Percentiles rank a stretch among this genome's conserved stretches.
Evolutionary conservation across 345 rosid species (phyloP).

Genomic region (Brassica juncea): DNA sequence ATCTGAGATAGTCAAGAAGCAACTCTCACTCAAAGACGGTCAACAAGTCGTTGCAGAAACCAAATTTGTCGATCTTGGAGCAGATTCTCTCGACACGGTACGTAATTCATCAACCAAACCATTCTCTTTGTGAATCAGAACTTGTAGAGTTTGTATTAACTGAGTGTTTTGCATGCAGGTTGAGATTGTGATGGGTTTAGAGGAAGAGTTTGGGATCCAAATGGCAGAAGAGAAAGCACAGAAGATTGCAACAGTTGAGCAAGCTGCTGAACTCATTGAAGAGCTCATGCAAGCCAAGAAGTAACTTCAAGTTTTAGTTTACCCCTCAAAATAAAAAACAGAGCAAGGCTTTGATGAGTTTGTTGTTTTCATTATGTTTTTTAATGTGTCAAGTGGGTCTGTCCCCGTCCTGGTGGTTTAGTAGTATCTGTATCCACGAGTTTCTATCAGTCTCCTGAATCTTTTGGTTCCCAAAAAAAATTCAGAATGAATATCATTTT

Average conservation of each 20-base stretch:
- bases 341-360: background rate
- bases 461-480: background rate
- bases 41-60: slow-evolving; percentile 51
- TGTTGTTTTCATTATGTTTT: slow-evolving; percentile 14
- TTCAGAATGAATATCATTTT: background rate
- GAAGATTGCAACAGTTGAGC: slow-evolving; percentile 59
- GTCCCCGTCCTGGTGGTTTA: slow-evolving; percentile 14
- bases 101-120: too few species aligned
- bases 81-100: slow-evolving; percentile 84
- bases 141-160: background rate
- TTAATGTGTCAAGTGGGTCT: slow-evolving; percentile 3
- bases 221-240: slow-evolving; percentile 71
- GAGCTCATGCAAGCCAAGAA: slow-evolving; percentile 49
- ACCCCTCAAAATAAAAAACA: background rate
- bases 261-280: slow-evolving; percentile 71
- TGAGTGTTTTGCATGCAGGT: slow-evolving; percentile 45
- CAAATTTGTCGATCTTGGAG: slow-evolving; percentile 64
- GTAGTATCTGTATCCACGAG: slow-evolving; percentile 24
- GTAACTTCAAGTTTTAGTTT: slow-evolving; percentile 8
- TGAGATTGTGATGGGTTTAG: slow-evolving; percentile 80
- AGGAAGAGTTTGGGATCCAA: slow-evolving; percentile 62
- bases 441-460: slow-evolving; percentile 11
- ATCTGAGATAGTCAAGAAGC: slow-evolving; percentile 61
- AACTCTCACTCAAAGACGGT: slow-evolving; percentile 51
- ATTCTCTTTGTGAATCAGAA: background rate